Conservation (phyloP, 768 basidiomycete genomes). For the Tylopilus plumbeoviolaceoides region DNA sequence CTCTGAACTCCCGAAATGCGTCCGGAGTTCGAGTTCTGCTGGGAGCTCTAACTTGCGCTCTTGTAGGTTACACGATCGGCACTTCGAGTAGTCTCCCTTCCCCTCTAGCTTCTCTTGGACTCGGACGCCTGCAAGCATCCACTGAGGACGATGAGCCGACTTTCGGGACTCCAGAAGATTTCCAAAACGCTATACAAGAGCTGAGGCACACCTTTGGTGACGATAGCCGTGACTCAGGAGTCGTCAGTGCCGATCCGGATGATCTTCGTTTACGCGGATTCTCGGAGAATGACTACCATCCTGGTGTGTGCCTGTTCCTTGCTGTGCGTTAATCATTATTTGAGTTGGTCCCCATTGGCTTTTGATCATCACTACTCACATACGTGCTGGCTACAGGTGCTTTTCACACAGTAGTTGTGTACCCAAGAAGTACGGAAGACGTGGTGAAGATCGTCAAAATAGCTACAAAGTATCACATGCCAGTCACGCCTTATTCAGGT, state of each 20-base stretch:
- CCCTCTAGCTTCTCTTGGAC: conserved; percentile 4
- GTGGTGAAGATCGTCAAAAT: conserved; percentile 75
- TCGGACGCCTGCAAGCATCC: neutral
- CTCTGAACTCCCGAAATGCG: neutral
- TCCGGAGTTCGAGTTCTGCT: conserved; percentile 6
- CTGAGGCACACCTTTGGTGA: conserved; percentile 36
- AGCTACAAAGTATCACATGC: conserved; percentile 71
- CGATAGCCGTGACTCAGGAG: neutral
- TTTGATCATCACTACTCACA: neutral
- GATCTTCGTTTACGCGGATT: conserved; percentile 53
- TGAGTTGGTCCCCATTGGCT: too few species aligned
- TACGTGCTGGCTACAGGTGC: conserved; percentile 30
- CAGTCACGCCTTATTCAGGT: conserved; percentile 74
- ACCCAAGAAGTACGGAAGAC: conserved; percentile 70
- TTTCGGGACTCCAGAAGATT: conserved; percentile 53
- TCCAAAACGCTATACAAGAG: conserved; percentile 48
- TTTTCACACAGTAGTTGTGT: conserved; percentile 58
- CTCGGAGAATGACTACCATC: conserved; percentile 48
- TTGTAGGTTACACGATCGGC: conserved; percentile 23
- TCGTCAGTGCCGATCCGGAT: conserved; percentile 48
- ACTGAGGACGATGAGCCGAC: conserved; percentile 20
- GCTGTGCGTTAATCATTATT: neutral
- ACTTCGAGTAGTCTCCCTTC: conserved; percentile 4
- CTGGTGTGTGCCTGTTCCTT: conserved; percentile 41
- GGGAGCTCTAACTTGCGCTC: conserved; percentile 15